Evolutionary conservation across 1,139 yeast species (phyloP), one percentile per base, ranked within the genome.

Genomic region (Casaregolazyma lundiana): DNA sequence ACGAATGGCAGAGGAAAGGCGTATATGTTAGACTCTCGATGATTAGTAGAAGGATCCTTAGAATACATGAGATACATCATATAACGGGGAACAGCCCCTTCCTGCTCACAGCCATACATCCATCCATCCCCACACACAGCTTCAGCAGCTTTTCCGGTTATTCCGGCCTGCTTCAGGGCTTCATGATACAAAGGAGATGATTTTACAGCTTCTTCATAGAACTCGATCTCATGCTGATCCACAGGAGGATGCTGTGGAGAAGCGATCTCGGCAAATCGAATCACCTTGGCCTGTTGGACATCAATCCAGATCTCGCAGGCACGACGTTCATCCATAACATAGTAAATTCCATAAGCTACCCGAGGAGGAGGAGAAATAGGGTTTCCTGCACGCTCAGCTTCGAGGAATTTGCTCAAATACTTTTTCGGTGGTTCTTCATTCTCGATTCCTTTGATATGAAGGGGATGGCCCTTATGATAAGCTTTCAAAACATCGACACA

Each of bases 91-190:
- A 80, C 72, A 43, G 83, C 77, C 41, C 89, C 94, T 81, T 88
- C 84, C 81, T 89, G 84, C 18, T 45, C 48, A 37, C 88, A 82
- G 57, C 95, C 96, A 64, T 86, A 86, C 74, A 86, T 86, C 95
- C 96, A 87, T 45, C 94, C 90, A 63, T 87, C 96, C 84, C 84
- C 57, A 83, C 90, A 78, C 61, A 86, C 80, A 16, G 55, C 54
- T 45, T 63, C 55, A 47, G 82, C 69, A 43, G 54, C 53, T 26
- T 55, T 58, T 43, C 64, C 60, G 81, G 88, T 60, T 76, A 75
- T 60, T 72, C 77, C 73, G 76, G 77, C 67, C 78, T 84, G 58
- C 43, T 56, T 53, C 48, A 76, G 62, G 59, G 87, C 76, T 64
- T 77, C 75, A 6, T 41, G 17, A 24, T 42, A 42, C 7, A 42